Evolutionary conservation across 345 rosid species (phyloP).

Genomic region (Firmiana major): DNA sequence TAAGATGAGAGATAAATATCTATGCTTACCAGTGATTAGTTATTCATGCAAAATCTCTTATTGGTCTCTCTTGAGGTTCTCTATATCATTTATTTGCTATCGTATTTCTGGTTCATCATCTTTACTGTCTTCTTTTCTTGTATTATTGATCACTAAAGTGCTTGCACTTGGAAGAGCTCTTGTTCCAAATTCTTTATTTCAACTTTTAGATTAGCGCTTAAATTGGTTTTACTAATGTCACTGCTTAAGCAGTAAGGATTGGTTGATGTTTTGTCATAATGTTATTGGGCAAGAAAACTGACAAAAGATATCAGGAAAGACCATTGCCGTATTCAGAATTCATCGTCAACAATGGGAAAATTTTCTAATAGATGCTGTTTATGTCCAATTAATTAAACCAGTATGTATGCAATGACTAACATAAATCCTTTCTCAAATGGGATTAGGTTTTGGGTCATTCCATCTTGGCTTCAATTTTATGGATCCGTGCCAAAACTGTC

Average conservation of each 20-base stretch:
- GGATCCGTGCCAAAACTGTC: conserved; percentile 72
- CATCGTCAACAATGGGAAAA: neutral
- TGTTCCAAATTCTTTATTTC: neutral
- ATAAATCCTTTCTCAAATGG: neutral
- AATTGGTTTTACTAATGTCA: neutral
- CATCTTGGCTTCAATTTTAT: conserved; percentile 51
- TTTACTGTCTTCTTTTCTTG: neutral
- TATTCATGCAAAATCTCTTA: neutral
- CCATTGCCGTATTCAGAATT: neutral
- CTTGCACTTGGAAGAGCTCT: neutral
- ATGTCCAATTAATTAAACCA: neutral
- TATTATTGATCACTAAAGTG: neutral
- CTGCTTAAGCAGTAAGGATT: neutral
- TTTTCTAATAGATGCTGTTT: neutral
- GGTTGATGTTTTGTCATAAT: neutral
- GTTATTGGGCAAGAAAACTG: neutral
- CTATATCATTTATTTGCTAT: neutral
- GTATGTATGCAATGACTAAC: neutral
- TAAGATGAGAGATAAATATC: neutral
- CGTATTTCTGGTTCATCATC: neutral
- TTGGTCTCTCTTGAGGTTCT: neutral
- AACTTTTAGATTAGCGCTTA: neutral
- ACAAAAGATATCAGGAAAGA: neutral
- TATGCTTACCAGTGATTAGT: neutral
- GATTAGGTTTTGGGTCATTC: conserved; percentile 71